Base-by-base conservation (phyloP, 768 basidiomycete genomes). In the Scleroderma citrinum region DNA sequence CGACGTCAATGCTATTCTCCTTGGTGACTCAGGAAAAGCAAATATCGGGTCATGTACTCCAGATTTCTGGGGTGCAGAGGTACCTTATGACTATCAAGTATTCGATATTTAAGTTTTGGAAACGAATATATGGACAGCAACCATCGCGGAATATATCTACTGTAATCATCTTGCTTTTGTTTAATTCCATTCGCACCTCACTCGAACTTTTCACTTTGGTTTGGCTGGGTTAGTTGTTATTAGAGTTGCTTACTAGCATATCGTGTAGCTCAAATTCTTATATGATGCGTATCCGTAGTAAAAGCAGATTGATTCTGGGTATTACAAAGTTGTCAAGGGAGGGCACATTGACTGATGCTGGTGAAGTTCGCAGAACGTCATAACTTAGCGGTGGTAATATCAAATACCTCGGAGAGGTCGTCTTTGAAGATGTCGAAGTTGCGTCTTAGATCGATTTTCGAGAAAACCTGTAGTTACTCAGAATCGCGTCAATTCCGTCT, bases 21-120 rank as follows among this genome's bases (percentile, higher is more conserved):
- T 91, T 24, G 88, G 87, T 36, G 80, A 80, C 19, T 59, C 73
- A 7, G 81, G 77, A 44, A 60, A 72, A 50, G 74, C 73, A 3
- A 54, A 75, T 32, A 65, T 75, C 26, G 82, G 80, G 46, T 81
- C 82, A 13, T 90, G 87, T 59, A 71, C 69, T 49, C 76, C 81
- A 21, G 70, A 62, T 44, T 86, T 86, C 68, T 89, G 87, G 85
- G 87, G 87, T 19, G 55, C 66, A 10, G 65, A 57, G 16, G 79
- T 83, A 23, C 69, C 69, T 31, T 91, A 81, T 59, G 87, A 89
- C 68, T 89, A 88, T 65, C 86, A 89, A 63, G 67, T 80, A 44
- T 86, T 68, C 53, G 58, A 65, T 56, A 67, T 75, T 53, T 76
- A 69, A 29, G 29, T 8, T 20, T 11, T 23, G 11, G 11, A 24